Evolutionary conservation across 306 rosid species (phyloP).

Genomic region (Crotalaria pallida): DNA sequence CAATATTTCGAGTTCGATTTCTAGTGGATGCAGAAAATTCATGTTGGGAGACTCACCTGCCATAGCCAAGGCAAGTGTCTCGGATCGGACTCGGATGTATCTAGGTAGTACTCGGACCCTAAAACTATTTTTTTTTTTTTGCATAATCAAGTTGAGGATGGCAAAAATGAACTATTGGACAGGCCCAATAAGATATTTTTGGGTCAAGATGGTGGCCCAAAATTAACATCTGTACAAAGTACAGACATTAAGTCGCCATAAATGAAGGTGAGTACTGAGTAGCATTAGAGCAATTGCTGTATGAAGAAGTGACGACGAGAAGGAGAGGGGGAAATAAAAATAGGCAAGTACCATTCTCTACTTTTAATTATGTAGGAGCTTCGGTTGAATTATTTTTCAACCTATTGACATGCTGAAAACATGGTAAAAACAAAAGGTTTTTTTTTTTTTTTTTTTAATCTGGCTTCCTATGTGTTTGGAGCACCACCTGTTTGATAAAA

Average conservation of each 20-base stretch:
- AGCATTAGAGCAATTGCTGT: neutral
- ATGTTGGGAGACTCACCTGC: no score
- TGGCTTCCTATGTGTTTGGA: neutral
- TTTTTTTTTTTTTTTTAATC: no score
- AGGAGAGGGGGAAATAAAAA: neutral
- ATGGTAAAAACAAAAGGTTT: no score
- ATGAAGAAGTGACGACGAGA: neutral
- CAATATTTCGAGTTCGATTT: no score
- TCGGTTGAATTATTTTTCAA: neutral
- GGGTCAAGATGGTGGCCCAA: neutral
- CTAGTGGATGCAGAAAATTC: no score
- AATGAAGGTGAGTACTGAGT: neutral
- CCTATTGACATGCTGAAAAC: neutral
- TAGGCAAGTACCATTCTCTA: neutral
- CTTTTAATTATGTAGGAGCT: neutral
- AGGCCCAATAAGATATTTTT: no score
- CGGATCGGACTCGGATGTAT: no score
- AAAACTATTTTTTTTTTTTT: no score
- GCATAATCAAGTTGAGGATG: no score
- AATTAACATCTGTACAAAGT: neutral
- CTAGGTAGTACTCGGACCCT: no score
- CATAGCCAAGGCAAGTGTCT: no score
- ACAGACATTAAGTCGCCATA: neutral
- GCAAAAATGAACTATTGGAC: no score
- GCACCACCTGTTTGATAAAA: slow-evolving; percentile 30